Evolutionary conservation across 2,329 filamentous ascomycete species (phyloP), one percentile per base, ranked within the genome.

Genomic region (Fusarium chlamydosporum): DNA sequence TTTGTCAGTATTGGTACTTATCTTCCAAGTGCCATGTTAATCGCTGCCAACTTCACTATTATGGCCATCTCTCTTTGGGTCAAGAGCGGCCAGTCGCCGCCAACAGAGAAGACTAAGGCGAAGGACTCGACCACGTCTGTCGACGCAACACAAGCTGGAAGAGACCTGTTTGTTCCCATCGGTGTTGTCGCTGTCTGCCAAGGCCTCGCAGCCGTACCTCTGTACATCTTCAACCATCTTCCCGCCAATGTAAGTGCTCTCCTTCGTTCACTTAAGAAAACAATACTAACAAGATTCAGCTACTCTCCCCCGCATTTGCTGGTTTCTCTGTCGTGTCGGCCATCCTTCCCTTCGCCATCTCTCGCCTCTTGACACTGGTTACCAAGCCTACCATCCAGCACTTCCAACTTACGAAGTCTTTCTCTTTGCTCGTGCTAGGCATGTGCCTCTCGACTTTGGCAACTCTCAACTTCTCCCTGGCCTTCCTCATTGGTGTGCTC

Each of bases 1-100:
- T 99, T 99, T 77, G 96, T 98, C 72, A 98, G 94, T 80, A 99
- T 99, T 68, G 96, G 96, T 16, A 99, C 95, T 2, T 99, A 99
- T 76, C 85, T 99, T 5, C 96, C 96, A 0, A 96, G 93, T 72
- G 96, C 96, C n/a, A 99, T 99, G 96, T 82, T 98, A 51, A 86
- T 99, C 59, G 96, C 96, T 3, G 92, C 91, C 42, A 97, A 94
- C 78, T 98, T 98, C 76, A 97, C 92, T 31, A 95, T 99, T 77
- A 97, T 95, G 84, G 93, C 95, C 7, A 95, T 98, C 72, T 90
- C 91, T 16, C 83, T 97, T n/a, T 99, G 96, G 96, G 86, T 97
- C 16, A 90, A 92, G 78, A 97, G 93, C 73, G 95, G 95, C 2
- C 86, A 86, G 58, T 57, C 72, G 6, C 29, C 47, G n/a, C n/a